A percentile compares a stretch with the other conserved stretches of the same genome.
Evolutionary conservation across 768 basidiomycete species (phyloP).

Genomic region (Podaxis mareebaensis): DNA sequence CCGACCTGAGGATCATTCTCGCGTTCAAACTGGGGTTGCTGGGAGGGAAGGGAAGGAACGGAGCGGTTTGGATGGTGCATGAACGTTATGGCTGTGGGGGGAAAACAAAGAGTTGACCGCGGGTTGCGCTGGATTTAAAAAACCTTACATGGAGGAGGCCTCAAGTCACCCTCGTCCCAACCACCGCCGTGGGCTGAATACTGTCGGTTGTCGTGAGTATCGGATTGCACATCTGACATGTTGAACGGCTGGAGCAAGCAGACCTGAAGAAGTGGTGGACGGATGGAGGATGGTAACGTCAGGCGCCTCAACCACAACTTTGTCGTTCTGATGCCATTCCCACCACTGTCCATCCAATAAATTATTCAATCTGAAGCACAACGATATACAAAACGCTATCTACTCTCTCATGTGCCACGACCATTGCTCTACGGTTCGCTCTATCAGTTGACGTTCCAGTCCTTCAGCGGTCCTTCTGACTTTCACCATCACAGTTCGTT

Average conservation of each 20-base stretch:
- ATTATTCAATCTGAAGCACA: slow-evolving; percentile 8
- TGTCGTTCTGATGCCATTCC: slow-evolving; percentile 1
- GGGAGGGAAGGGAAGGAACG: slow-evolving; percentile 44
- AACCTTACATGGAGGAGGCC: slow-evolving; percentile 12
- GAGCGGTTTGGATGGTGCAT: slow-evolving; percentile 44
- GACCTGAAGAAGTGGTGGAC: not conserved
- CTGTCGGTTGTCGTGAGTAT: not conserved
- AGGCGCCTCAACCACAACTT: not conserved
- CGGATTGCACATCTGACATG: not conserved
- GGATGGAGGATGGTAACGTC: not conserved
- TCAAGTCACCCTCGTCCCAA: not conserved
- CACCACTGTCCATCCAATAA: slow-evolving; percentile 10
- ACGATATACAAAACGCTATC: slow-evolving; percentile 15
- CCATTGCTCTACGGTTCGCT: slow-evolving; percentile 71
- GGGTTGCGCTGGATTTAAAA: not conserved
- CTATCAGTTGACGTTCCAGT: slow-evolving; percentile 71
- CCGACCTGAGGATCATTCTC: slow-evolving; percentile 25
- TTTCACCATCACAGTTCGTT: slow-evolving; percentile 53
- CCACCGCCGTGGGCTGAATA: not conserved
- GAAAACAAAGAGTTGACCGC: not conserved
- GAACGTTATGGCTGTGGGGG: slow-evolving; percentile 1
- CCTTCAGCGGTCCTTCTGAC: slow-evolving; percentile 56
- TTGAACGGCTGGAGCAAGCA: not conserved
- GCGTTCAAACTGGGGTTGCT: slow-evolving; percentile 34
- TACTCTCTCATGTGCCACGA: slow-evolving; percentile 41